Conservation (phyloP, 2,329 filamentous ascomycete genomes). For the Coniochaeta sp. region DNA sequence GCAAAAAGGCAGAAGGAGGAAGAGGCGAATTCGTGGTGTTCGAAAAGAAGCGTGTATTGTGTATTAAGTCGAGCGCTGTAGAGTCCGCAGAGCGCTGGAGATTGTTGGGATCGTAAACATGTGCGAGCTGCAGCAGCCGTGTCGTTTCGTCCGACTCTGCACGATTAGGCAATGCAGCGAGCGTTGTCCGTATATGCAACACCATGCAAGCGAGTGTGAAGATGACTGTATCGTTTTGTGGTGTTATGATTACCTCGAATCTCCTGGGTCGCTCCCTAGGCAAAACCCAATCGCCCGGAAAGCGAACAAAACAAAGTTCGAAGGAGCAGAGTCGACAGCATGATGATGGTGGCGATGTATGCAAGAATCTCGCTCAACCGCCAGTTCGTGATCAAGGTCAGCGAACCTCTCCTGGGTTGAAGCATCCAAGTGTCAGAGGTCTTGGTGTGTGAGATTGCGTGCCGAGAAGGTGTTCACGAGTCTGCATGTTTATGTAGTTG, state of each 20-base stretch:
- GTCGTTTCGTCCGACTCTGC: background rate
- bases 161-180: too few relatives aligned
- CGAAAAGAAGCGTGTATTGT: background rate
- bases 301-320: too few relatives aligned
- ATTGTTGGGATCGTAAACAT: background rate
- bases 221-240: background rate
- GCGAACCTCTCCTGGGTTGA: background rate
- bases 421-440: too few relatives aligned
- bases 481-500: too few relatives aligned
- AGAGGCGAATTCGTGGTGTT: too few relatives aligned
- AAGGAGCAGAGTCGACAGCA: background rate
- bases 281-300: background rate
- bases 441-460: too few relatives aligned
- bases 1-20: background rate
- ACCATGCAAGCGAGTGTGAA: background rate
- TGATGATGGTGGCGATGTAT: background rate
- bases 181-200: background rate
- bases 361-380: background rate
- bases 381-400: background rate
- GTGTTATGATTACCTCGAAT: background rate
- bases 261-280: background rate
- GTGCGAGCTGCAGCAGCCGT: background rate
- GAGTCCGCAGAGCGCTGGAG: background rate
- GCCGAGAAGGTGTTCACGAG: too few relatives aligned
- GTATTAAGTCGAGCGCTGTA: too few relatives aligned